Conservation (phyloP, 2,329 filamentous ascomycete species). For the Fusarium xylarioides region DNA sequence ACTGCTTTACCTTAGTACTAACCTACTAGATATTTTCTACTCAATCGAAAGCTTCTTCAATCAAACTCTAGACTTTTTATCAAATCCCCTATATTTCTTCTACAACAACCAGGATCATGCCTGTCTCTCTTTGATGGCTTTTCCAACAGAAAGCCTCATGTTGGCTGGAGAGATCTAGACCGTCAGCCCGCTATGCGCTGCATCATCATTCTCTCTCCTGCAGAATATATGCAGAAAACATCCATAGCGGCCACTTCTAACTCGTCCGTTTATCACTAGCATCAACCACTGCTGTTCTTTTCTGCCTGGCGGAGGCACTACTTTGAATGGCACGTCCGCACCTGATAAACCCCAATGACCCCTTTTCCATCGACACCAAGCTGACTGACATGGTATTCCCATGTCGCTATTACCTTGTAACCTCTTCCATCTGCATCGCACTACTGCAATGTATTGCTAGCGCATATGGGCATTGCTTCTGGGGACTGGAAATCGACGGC, state of each 20-base stretch:
- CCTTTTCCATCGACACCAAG: constrained; percentile 28
- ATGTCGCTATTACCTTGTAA: constrained; percentile 24
- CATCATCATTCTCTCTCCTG: constrained; percentile 24
- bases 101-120: constrained; percentile 5
- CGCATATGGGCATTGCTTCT: constrained; percentile 24
- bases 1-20: not conserved
- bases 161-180: constrained; percentile 29
- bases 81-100: not conserved
- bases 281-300: constrained; percentile 4
- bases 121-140: not conserved
- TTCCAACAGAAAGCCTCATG: constrained; percentile 5
- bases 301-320: constrained; percentile 1
- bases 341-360: constrained; percentile 16
- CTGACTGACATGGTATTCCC: constrained; percentile 23
- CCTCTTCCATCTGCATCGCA: constrained; percentile 32
- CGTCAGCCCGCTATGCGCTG: constrained; percentile 12
- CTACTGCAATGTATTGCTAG: constrained; percentile 41
- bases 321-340: constrained; percentile 18
- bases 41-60: constrained; percentile 1
- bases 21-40: not conserved
- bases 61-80: not conserved
- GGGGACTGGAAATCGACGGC: constrained; percentile 27
- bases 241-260: constrained; percentile 14
- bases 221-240: constrained; percentile 28
- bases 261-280: constrained; percentile 10